Evolutionary conservation across 306 rosid genomes (phyloP).

Genomic region (Trifolium fragiferum): DNA sequence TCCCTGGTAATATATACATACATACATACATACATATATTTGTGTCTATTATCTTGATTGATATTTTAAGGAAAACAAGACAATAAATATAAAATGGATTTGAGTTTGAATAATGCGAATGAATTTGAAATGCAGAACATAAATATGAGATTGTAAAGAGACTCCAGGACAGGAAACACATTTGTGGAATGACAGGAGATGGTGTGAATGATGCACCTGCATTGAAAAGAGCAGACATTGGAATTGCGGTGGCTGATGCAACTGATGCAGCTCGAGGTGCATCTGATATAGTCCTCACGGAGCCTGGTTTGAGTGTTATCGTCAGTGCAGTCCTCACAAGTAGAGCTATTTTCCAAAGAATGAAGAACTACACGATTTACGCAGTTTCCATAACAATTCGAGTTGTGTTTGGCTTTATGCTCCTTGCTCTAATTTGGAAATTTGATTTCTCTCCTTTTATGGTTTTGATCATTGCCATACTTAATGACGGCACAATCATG

Average conservation of each 20-base stretch:
- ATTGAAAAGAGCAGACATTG: slow-evolving; percentile 81
- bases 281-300: slow-evolving; percentile 86
- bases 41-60: not conserved
- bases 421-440: slow-evolving; percentile 87
- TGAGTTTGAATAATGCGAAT: slow-evolving; percentile 10
- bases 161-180: slow-evolving; percentile 81
- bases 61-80: not conserved
- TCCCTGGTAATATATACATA: slow-evolving; percentile 62
- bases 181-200: slow-evolving; percentile 95
- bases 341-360: slow-evolving; percentile 88
- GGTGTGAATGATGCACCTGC: slow-evolving; percentile 98
- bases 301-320: slow-evolving; percentile 92
- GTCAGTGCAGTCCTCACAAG: slow-evolving; percentile 88
- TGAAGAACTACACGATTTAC: slow-evolving; percentile 94
- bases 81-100: not conserved
- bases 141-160: slow-evolving; percentile 88
- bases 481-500: slow-evolving; percentile 95
- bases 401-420: slow-evolving; percentile 76
- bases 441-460: slow-evolving; percentile 96
- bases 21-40: too few species aligned
- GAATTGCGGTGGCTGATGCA: slow-evolving; percentile 95
- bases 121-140: slow-evolving; percentile 61
- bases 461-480: slow-evolving; percentile 88
- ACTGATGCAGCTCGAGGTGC: slow-evolving; percentile 95
- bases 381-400: slow-evolving; percentile 93